These are phyloP conservation scores for Aspergillus pseudotamarii DNA, from an alignment of 2,329 filamentous ascomycete genomes.

Conservation along the genomic window DNA sequence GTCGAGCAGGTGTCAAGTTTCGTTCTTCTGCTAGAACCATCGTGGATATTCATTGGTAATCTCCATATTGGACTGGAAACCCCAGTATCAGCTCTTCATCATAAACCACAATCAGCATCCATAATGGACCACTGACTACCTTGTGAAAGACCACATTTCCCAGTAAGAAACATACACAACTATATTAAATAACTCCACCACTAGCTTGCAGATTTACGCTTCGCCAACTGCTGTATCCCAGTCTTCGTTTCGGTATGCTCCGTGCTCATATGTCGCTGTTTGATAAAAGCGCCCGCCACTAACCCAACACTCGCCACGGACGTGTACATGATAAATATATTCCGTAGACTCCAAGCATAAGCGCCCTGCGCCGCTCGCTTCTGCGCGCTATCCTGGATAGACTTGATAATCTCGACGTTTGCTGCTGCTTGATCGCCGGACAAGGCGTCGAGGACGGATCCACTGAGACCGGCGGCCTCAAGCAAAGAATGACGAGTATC, in stretches of 20 bases:
- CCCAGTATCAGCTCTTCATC: not conserved
- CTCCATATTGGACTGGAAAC: not conserved
- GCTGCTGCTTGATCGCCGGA: constrained; percentile 49
- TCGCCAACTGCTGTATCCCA: constrained; percentile 30
- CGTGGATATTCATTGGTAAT: not conserved
- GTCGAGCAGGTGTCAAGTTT: no score
- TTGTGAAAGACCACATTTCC: not conserved
- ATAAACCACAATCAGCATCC: not conserved
- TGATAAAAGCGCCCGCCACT: constrained; percentile 48
- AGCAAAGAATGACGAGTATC: constrained; percentile 31
- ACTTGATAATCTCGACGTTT: constrained; percentile 47
- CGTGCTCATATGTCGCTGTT: constrained; percentile 48
- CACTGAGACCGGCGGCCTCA: constrained; percentile 53
- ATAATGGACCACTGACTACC: not conserved
- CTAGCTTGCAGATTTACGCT: not conserved
- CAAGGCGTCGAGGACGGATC: constrained; percentile 27
- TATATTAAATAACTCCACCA: not conserved
- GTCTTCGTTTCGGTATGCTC: constrained; percentile 58
- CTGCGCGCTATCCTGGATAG: constrained; percentile 41
- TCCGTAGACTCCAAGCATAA: constrained; percentile 51
- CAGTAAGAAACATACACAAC: not conserved
- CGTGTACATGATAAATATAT: constrained; percentile 55
- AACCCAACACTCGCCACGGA: constrained; percentile 46
- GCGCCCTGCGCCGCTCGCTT: constrained; percentile 44
- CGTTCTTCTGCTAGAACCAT: no score